Percentiles rank a stretch among this genome's conserved stretches.
Conservation (phyloP, 2,329 filamentous ascomycete species). For the Penicillium sp. region DNA sequence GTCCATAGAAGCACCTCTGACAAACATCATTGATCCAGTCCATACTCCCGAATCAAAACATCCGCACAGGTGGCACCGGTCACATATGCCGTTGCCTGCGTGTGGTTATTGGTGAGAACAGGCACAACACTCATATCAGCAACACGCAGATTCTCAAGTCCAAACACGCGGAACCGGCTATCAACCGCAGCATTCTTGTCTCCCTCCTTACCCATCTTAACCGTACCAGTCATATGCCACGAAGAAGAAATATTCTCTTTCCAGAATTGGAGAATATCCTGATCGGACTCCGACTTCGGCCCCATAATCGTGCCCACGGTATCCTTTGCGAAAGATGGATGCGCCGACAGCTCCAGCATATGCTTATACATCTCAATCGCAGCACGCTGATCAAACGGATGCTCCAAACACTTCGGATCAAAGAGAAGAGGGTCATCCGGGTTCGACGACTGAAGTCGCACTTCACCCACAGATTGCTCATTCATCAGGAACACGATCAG, state of each 20-base stretch:
- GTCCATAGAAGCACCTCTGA: neutral
- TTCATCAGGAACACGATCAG: conserved; percentile 58
- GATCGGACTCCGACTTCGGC: conserved; percentile 56
- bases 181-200: conserved; percentile 56
- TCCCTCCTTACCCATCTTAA: conserved; percentile 58
- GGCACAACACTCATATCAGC: conserved; percentile 51
- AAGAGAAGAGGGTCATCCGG: conserved; percentile 56
- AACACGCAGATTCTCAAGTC: conserved; percentile 44
- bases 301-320: conserved; percentile 47
- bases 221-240: conserved; percentile 63
- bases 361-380: conserved; percentile 57
- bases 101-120: conserved; percentile 53
- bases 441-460: conserved; percentile 58
- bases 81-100: conserved; percentile 59
- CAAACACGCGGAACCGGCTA: conserved; percentile 43
- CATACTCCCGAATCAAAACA: conserved; percentile 53
- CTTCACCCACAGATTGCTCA: conserved; percentile 56
- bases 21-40: conserved; percentile 27
- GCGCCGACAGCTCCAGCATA: conserved; percentile 46
- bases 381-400: conserved; percentile 59
- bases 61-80: conserved; percentile 58
- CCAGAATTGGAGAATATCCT: conserved; percentile 58
- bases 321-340: conserved; percentile 52
- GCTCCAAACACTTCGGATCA: conserved; percentile 57
- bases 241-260: conserved; percentile 49